Evolutionary conservation across 805 yeast genomes (phyloP).

Genomic region (Maudiozyma serrabonitensis): DNA sequence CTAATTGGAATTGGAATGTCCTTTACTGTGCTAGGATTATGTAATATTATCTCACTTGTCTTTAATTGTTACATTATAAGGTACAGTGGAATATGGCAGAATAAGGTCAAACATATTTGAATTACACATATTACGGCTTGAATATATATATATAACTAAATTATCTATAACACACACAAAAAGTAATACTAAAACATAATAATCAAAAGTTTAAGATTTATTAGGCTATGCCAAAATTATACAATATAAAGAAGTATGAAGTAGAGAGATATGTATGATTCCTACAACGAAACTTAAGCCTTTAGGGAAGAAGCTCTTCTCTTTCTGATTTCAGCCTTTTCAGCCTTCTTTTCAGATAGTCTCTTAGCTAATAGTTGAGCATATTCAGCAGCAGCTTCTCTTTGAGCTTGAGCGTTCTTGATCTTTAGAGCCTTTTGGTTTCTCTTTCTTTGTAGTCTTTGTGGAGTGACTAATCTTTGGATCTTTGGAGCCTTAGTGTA

Average conservation of each 20-base stretch:
- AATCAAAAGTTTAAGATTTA: slow-evolving; percentile 6
- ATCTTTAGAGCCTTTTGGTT: slow-evolving; percentile 87
- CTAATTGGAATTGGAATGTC: slow-evolving; percentile 45
- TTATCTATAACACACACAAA: not conserved
- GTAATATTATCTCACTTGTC: slow-evolving; percentile 21
- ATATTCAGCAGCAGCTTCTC: slow-evolving; percentile 99
- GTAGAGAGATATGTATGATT: slow-evolving; percentile 7
- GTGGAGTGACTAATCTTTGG: slow-evolving; percentile 99
- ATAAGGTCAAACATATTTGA: slow-evolving; percentile 1
- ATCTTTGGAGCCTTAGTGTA: slow-evolving; percentile 99
- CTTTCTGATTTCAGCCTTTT: slow-evolving; percentile 97
- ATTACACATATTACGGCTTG: not conserved
- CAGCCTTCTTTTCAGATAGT: slow-evolving; percentile 96
- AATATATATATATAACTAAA: not conserved
- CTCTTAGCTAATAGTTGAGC: slow-evolving; percentile 97
- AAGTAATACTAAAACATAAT: not conserved
- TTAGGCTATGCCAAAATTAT: slow-evolving; percentile 11
- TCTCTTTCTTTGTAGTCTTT: slow-evolving; percentile 98
- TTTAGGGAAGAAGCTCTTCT: slow-evolving; percentile 99
- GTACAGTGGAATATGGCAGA: slow-evolving; percentile 13
- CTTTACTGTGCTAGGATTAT: slow-evolving; percentile 40
- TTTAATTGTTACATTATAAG: slow-evolving; percentile 17
- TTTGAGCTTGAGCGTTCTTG: slow-evolving; percentile 95
- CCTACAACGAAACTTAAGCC: slow-evolving; percentile 42
- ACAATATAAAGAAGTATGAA: slow-evolving; percentile 13